phyloP scores from a whole-genome alignment of 352 stramenopile genomes.

The Phytophthora ramorum region DNA sequence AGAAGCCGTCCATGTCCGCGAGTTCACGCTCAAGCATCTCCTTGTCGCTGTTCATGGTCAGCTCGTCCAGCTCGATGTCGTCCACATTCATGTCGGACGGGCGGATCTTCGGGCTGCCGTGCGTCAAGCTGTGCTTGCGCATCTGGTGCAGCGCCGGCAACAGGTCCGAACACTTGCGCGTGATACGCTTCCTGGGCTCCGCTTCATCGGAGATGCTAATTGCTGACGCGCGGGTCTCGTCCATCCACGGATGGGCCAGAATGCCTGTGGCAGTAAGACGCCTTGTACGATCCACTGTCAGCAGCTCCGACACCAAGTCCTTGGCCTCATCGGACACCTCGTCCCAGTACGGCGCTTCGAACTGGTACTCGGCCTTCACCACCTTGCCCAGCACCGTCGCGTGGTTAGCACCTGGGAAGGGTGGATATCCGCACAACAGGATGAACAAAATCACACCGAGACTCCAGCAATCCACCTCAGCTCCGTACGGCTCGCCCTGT shows the following conservation, averaged over 20 bases:
- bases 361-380: constrained; percentile 91
- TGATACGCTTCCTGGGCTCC: constrained; percentile 39
- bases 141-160: constrained; percentile 75
- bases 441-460: constrained; percentile 96
- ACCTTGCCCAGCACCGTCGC: constrained; percentile 78
- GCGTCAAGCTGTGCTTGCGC: constrained; percentile 76
- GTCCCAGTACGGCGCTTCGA: constrained; percentile 94
- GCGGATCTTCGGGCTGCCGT: constrained; percentile 73
- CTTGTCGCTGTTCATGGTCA: constrained; percentile 67
- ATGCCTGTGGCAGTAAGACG: constrained; percentile 75
- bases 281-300: constrained; percentile 90
- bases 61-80: constrained; percentile 56
- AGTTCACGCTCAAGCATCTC: constrained; percentile 75
- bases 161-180: constrained; percentile 62
- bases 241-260: constrained; percentile 87
- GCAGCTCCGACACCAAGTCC: constrained; percentile 93
- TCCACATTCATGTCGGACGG: constrained; percentile 81
- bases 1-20: constrained; percentile 59
- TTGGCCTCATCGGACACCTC: constrained; percentile 94
- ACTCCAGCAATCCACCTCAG: constrained; percentile 94
- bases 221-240: constrained; percentile 31
- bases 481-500: constrained; percentile 85
- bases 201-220: constrained; percentile 41
- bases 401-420: constrained; percentile 81
- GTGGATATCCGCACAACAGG: constrained; percentile 92